Conservation (phyloP, 208 protist genomes). For the Leptomonas pyrrhocoris region DNA sequence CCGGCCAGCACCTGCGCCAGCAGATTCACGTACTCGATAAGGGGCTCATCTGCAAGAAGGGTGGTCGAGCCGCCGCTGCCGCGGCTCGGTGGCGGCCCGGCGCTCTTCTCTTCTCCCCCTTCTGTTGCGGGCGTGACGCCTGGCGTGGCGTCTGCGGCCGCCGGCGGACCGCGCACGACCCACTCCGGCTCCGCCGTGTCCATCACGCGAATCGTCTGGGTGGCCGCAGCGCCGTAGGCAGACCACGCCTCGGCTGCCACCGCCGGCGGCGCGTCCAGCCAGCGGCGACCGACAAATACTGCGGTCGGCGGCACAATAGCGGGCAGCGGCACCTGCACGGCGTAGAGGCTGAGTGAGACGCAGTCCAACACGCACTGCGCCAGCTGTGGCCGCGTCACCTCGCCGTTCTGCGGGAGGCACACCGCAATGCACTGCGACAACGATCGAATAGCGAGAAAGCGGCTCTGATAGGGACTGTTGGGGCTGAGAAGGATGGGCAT, state of each 20-base stretch:
- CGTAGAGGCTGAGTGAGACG: constrained; percentile 28
- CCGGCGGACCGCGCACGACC: constrained; percentile 18
- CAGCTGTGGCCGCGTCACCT: constrained; percentile 13
- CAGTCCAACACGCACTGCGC: constrained; percentile 45
- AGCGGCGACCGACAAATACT: constrained; percentile 25
- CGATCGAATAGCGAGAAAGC: constrained; percentile 49
- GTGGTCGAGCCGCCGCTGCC: constrained; percentile 1
- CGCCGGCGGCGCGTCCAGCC: constrained; percentile 11
- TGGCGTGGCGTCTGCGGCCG: no score
- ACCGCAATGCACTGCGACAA: constrained; percentile 64
- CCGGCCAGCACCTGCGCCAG: constrained; percentile 69
- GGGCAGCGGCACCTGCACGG: constrained; percentile 22
- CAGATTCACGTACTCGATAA: constrained; percentile 70
- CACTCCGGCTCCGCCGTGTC: constrained; percentile 24
- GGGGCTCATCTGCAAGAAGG: constrained; percentile 54
- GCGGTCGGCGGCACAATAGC: constrained; percentile 18
- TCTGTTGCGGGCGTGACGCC: constrained; percentile 2
- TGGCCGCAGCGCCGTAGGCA: constrained; percentile 19
- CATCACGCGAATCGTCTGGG: constrained; percentile 22
- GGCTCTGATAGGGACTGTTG: constrained; percentile 33
- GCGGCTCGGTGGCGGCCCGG: constrained; percentile 8
- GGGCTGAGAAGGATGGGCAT: constrained; percentile 67
- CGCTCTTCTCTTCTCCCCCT: neutral
- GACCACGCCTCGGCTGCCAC: constrained; percentile 9
- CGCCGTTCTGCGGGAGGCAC: constrained; percentile 39